A percentile compares a stretch with the other conserved stretches of the same genome.
These are phyloP conservation scores for Diaporthe longicolla DNA, from an alignment of 2,329 filamentous ascomycete species.

Conservation along the genomic window DNA sequence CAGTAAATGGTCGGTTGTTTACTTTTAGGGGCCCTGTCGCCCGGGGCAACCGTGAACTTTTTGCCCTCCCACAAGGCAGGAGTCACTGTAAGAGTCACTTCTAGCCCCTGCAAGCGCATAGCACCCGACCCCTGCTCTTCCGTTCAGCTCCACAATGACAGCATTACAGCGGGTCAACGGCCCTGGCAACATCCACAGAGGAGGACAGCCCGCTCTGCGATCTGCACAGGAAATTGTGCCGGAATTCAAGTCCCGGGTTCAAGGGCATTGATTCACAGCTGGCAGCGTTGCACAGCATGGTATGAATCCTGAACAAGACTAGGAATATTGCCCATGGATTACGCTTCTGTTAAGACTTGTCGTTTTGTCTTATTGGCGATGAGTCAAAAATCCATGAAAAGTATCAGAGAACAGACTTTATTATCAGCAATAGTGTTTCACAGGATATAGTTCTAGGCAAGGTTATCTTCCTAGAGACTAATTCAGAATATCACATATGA, in stretches of 20 bases:
- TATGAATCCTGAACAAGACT: neutral
- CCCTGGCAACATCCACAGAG: slow-evolving; percentile 25
- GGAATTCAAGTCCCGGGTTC: neutral
- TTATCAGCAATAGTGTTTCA: neutral
- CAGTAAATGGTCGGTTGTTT: slow-evolving; percentile 25
- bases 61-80: neutral
- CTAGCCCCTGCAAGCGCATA: slow-evolving; percentile 8
- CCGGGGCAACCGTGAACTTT: slow-evolving; percentile 40
- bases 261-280: neutral
- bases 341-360: neutral
- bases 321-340: neutral
- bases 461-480: neutral
- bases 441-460: neutral
- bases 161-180: slow-evolving; percentile 23
- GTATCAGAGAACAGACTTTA: neutral
- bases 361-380: neutral
- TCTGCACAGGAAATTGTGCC: slow-evolving; percentile 16
- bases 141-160: slow-evolving; percentile 31
- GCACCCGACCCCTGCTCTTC: neutral
- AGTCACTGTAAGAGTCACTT: slow-evolving; percentile 12
- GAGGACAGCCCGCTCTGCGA: neutral
- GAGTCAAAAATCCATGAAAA: neutral
- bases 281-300: neutral
- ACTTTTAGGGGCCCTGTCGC: slow-evolving; percentile 32
- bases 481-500: neutral